A percentile compares a stretch with the other conserved stretches of the same genome.
These are phyloP conservation scores for Pulchroboletus neoregius DNA, from an alignment of 1,284 basidiomycete genomes.

Conservation along the genomic window DNA sequence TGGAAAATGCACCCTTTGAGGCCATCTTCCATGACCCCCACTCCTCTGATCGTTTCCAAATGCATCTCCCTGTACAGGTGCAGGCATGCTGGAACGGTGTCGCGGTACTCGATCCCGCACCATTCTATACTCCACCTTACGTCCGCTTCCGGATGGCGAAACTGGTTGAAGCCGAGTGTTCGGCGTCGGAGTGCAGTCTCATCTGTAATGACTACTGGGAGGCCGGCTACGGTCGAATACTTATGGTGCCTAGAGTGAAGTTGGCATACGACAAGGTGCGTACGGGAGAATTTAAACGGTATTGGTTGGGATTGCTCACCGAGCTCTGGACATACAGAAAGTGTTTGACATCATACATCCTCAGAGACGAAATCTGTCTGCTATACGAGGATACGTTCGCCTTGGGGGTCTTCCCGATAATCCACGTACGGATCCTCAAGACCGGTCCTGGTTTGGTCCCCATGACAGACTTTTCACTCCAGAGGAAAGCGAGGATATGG, in stretches of 20 bases:
- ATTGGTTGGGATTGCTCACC: conserved; percentile 5
- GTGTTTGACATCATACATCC: conserved; percentile 95
- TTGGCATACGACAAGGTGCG: conserved; percentile 86
- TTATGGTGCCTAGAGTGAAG: conserved; percentile 96
- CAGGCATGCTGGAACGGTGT: conserved; percentile 98
- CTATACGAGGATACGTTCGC: conserved; percentile 89
- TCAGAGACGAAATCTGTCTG: conserved; percentile 78
- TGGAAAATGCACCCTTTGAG: conserved; percentile 96
- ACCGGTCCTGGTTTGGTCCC: conserved; percentile 91
- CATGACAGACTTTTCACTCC: conserved; percentile 88
- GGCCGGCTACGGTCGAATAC: conserved; percentile 87
- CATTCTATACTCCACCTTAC: conserved; percentile 85
- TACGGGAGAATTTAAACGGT: conserved; percentile 20
- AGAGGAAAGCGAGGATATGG: conserved; percentile 75
- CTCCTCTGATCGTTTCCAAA: conserved; percentile 78
- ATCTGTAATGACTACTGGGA: conserved; percentile 97
- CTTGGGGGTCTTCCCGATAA: conserved; percentile 91
- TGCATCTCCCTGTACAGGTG: conserved; percentile 89
- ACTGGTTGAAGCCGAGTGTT: conserved; percentile 81
- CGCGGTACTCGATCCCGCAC: conserved; percentile 87
- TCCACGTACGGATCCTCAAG: conserved; percentile 91
- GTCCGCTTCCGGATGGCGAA: conserved; percentile 92
- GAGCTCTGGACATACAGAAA: conserved; percentile 45
- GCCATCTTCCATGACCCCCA: conserved; percentile 80
- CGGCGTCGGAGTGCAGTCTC: conserved; percentile 88